Evolutionary conservation across 2,329 filamentous ascomycete species (phyloP).

Genomic region (Exophiala oligosperma): DNA sequence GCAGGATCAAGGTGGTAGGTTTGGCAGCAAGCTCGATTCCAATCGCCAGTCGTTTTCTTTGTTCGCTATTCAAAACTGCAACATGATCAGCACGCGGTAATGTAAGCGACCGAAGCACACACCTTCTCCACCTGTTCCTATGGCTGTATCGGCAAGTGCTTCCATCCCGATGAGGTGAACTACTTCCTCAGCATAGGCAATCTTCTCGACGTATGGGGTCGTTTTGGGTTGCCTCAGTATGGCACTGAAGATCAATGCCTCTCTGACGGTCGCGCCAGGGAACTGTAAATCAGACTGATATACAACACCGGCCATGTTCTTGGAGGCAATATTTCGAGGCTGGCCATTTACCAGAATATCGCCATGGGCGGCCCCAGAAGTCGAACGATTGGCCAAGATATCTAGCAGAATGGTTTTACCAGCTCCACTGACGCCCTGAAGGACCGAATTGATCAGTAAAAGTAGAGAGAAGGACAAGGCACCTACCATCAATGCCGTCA

Average conservation of each 20-base stretch:
- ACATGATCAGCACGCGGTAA: too few relatives aligned
- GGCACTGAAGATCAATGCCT: conserved; percentile 83
- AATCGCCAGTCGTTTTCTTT: conserved; percentile 77
- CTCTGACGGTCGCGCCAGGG: conserved; percentile 78
- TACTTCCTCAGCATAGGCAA: conserved; percentile 87
- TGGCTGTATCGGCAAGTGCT: conserved; percentile 82
- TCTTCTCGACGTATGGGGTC: conserved; percentile 70
- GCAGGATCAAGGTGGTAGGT: conserved; percentile 65
- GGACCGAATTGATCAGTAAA: conserved; percentile 54
- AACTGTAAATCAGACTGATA: conserved; percentile 90
- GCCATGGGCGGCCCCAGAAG: conserved; percentile 82
- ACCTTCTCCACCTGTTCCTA: conserved; percentile 56
- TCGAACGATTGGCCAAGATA: conserved; percentile 77
- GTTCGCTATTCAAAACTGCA: conserved; percentile 53
- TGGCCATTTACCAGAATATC: conserved; percentile 78
- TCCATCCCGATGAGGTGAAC: conserved; percentile 89
- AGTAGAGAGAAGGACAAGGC: neutral
- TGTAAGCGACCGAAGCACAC: too few relatives aligned
- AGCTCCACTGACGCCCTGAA: conserved; percentile 80
- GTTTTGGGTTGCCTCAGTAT: conserved; percentile 77
- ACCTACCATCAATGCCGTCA: too few relatives aligned
- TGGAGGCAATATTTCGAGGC: conserved; percentile 75
- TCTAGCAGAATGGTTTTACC: conserved; percentile 89
- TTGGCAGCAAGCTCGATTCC: conserved; percentile 80
- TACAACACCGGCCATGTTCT: conserved; percentile 86